Conservation (phyloP, 2,329 filamentous ascomycete genomes). For the Scedosporium dehoogii region DNA sequence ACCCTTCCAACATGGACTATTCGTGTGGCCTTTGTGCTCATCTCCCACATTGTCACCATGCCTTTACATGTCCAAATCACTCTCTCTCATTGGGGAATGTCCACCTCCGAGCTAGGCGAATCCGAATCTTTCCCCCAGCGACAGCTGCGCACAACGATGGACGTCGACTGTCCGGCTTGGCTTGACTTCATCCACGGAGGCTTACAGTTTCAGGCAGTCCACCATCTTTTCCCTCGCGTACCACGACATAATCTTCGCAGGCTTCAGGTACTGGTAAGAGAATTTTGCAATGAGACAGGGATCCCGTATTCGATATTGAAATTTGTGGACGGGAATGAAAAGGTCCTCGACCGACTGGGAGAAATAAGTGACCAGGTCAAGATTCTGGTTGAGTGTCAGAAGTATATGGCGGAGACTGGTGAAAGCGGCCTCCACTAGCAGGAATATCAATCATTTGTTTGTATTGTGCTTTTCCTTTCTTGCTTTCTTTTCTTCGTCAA, state of each 20-base stretch:
- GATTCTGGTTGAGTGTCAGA: slow-evolving; percentile 47
- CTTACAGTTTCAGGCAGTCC: slow-evolving; percentile 62
- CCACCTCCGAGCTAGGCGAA: slow-evolving; percentile 52
- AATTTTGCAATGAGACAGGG: slow-evolving; percentile 54
- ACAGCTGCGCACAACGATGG: slow-evolving; percentile 64
- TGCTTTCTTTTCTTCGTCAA: background rate
- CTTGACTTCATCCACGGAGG: slow-evolving; percentile 64
- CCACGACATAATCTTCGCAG: slow-evolving; percentile 58
- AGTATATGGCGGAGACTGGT: slow-evolving; percentile 37
- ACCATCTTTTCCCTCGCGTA: slow-evolving; percentile 60
- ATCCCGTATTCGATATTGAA: slow-evolving; percentile 53
- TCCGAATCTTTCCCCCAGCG: slow-evolving; percentile 59
- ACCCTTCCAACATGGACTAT: slow-evolving; percentile 46
- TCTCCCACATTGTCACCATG: slow-evolving; percentile 56
- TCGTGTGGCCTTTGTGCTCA: slow-evolving; percentile 51
- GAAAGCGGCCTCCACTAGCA: slow-evolving; percentile 28
- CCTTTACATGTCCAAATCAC: slow-evolving; percentile 65
- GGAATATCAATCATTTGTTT: background rate
- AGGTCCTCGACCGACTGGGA: slow-evolving; percentile 34
- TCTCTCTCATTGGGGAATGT: slow-evolving; percentile 64
- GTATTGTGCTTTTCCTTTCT: background rate
- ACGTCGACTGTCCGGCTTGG: slow-evolving; percentile 63
- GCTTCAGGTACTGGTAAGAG: slow-evolving; percentile 48
- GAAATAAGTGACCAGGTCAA: slow-evolving; percentile 53
- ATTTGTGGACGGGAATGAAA: slow-evolving; percentile 53